These are phyloP conservation scores for Moricandia arvensis DNA, from an alignment of 345 rosid species.

Conservation along the genomic window DNA sequence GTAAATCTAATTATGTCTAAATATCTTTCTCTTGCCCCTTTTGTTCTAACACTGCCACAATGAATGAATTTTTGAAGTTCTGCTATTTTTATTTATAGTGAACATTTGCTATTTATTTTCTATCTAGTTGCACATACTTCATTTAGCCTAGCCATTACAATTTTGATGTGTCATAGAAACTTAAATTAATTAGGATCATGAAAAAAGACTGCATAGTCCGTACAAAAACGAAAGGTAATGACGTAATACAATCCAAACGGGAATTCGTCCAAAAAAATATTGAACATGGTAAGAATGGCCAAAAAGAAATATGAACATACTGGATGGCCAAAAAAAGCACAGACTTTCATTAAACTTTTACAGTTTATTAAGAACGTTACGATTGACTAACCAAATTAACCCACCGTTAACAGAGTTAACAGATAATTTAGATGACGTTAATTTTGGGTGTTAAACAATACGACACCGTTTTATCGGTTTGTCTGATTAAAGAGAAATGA, in stretches of 20 bases:
- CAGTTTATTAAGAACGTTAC: too few species aligned
- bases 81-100: neutral
- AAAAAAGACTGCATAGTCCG: neutral
- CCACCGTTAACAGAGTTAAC: too few species aligned
- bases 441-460: too few species aligned
- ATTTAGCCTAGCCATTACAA: neutral
- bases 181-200: neutral
- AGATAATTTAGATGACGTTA: too few species aligned
- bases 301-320: too few species aligned
- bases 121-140: neutral
- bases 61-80: neutral
- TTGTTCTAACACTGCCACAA: neutral
- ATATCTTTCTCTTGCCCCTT: neutral
- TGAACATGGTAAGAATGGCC: too few species aligned
- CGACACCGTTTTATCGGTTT: too few species aligned
- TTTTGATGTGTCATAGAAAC: neutral
- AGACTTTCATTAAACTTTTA: too few species aligned
- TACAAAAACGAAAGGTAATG: constrained; percentile 15
- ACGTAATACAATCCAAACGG: constrained; percentile 4
- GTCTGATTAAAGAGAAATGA: too few species aligned
- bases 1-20: neutral
- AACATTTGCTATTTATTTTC: neutral
- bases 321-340: too few species aligned
- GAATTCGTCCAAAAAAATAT: too few species aligned
- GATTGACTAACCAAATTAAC: too few species aligned